These are phyloP conservation scores for Solanum microdontum DNA, from an alignment of 257 asterid species.

Conservation along the genomic window DNA sequence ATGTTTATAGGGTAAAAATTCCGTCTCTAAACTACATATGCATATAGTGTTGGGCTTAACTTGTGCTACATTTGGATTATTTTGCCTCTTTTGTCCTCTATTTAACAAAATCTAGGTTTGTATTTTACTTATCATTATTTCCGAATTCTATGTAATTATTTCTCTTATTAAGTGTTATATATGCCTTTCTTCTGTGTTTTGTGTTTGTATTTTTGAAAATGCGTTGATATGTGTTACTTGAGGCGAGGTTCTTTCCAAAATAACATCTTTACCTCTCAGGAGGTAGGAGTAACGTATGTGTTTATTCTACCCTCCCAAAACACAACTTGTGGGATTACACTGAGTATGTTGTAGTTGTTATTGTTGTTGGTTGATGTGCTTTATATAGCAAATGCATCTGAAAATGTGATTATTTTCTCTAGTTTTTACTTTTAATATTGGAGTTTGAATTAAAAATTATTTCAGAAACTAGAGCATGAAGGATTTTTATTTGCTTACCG, in stretches of 20 bases:
- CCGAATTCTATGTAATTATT: not conserved
- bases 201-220: not conserved
- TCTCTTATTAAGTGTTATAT: not conserved
- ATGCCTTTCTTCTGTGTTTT: not conserved
- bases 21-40: not conserved
- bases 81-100: not conserved
- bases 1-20: not conserved
- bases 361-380: not conserved
- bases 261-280: too few relatives aligned
- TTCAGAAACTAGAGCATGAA: not conserved
- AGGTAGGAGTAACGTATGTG: too few relatives aligned
- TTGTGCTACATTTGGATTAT: not conserved
- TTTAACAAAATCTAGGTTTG: not conserved
- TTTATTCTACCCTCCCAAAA: too few relatives aligned
- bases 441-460: not conserved
- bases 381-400: not conserved
- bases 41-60: not conserved
- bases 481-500: too few relatives aligned
- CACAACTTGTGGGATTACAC: too few relatives aligned
- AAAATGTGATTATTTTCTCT: not conserved
- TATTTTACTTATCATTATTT: not conserved
- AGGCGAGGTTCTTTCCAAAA: too few relatives aligned
- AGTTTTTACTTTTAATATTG: not conserved
- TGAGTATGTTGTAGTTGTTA: too few relatives aligned
- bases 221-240: not conserved